Base-by-base conservation (phyloP, 768 basidiomycete species). In the Clathrus columnatus region DNA sequence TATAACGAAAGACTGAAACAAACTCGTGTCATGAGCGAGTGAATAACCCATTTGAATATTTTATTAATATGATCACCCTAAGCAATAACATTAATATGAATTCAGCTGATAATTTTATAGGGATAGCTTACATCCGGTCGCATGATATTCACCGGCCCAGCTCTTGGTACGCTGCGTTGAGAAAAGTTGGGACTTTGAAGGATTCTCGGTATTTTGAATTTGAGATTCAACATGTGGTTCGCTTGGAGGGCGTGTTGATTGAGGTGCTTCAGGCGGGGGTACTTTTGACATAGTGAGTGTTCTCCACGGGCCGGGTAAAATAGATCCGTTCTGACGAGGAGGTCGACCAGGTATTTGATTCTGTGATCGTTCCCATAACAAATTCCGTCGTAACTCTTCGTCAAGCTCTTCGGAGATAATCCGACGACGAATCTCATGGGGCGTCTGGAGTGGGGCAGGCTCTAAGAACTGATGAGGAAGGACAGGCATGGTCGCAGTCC, bases 321-420 rank as follows among this genome's bases (percentile, higher is more conserved):
- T 55, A 11, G 45, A 48, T 42, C 54, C 54, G 4, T 27, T 43
- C 6, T 29, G 45, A 17, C 54, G 54, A 24, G 44, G 20, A 16
- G 54, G 54, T 11, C 54, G 50, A 7, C 54, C 54, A 21, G 46
- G 54, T 4, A 55, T 56, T 62, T 36, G 58, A 65, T 60, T 69
- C 48, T 57, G 56, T 10, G 49, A 68, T 1, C 72, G 65, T 56
- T 72, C 87, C 89, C 89, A 91, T 5, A 93, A 69, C 55, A 93
- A 65, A 61, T 92, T 87, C 46, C 85, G 74, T 20, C 92, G 75
- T 59, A 95, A 70, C 57, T 84, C 86, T 69, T 95, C 92, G 28
- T 86, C 85, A 64, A 95, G 73, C 68, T 95, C 92, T 4, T 83
- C 85, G 54, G 83, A 75, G 46, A 94, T 74, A 88, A 94, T 94